A percentile compares a stretch with the other conserved stretches of the same genome.
Evolutionary conservation across 2,329 filamentous ascomycete genomes (phyloP).

Genomic region (Aspergillus sp.): DNA sequence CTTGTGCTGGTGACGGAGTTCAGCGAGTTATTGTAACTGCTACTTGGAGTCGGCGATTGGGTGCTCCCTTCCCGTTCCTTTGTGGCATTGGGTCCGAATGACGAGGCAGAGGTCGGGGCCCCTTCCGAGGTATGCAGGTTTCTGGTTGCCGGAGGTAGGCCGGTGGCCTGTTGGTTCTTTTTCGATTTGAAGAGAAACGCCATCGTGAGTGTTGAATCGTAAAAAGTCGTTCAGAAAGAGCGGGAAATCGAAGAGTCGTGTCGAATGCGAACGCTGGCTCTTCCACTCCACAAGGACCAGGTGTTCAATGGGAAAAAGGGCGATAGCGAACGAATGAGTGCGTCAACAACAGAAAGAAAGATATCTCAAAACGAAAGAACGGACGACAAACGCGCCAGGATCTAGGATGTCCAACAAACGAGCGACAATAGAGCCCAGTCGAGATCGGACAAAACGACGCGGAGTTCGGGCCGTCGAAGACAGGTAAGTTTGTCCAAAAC

Average conservation of each 20-base stretch:
- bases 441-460: slow-evolving; percentile 7
- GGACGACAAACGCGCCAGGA: slow-evolving; percentile 12
- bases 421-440: slow-evolving; percentile 6
- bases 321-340: not conserved
- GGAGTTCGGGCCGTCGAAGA: no score
- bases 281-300: not conserved
- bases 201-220: slow-evolving; percentile 53
- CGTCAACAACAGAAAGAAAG: slow-evolving; percentile 11
- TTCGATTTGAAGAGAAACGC: slow-evolving; percentile 82
- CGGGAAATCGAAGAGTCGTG: slow-evolving; percentile 9
- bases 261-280: not conserved
- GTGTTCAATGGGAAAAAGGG: not conserved
- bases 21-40: slow-evolving; percentile 64
- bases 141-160: slow-evolving; percentile 53
- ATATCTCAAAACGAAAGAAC: not conserved
- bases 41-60: slow-evolving; percentile 69
- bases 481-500: not conserved
- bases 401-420: slow-evolving; percentile 8
- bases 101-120: slow-evolving; percentile 37
- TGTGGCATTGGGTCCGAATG: slow-evolving; percentile 48
- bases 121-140: slow-evolving; percentile 58
- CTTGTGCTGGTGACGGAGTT: slow-evolving; percentile 65
- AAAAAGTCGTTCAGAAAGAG: slow-evolving; percentile 29
- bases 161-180: slow-evolving; percentile 61
- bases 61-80: slow-evolving; percentile 34